Conservation (phyloP, 495 filamentous ascomycete species). For the Amniculicola lignicola region DNA sequence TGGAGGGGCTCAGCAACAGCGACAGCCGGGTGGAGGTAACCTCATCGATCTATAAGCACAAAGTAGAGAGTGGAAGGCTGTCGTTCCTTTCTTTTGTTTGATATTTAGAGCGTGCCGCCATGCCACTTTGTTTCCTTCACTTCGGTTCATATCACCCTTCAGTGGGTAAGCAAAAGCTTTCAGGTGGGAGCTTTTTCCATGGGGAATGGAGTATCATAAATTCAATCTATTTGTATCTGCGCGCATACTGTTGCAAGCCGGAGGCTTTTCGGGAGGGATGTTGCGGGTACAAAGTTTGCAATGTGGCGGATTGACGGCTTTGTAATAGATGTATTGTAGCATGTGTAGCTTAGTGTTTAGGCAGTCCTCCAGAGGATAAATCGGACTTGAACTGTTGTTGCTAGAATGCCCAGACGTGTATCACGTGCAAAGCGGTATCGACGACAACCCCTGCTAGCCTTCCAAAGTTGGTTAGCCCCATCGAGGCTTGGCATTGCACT, state of each 20-base stretch:
- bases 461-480: neutral
- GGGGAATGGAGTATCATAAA: neutral
- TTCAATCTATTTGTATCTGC: neutral
- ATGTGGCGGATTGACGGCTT: neutral
- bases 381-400: too few species aligned
- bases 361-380: too few species aligned
- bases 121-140: constrained; percentile 6
- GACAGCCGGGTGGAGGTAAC: constrained; percentile 64
- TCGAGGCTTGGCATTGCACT: neutral
- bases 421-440: neutral
- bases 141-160: constrained; percentile 5
- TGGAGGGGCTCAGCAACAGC: constrained; percentile 64
- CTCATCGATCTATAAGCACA: constrained; percentile 79
- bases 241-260: too few species aligned
- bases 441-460: neutral
- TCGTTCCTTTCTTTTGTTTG: constrained; percentile 21
- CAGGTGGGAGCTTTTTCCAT: constrained; percentile 15
- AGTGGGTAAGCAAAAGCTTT: constrained; percentile 23
- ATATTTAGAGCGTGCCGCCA: constrained; percentile 21
- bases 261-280: neutral
- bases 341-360: neutral
- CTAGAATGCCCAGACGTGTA: too few species aligned
- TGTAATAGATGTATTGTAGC: neutral
- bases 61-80: neutral
- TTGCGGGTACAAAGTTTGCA: too few species aligned